phyloP scores from a whole-genome alignment of 306 rosid genomes.

The Corylus heterophylla region DNA sequence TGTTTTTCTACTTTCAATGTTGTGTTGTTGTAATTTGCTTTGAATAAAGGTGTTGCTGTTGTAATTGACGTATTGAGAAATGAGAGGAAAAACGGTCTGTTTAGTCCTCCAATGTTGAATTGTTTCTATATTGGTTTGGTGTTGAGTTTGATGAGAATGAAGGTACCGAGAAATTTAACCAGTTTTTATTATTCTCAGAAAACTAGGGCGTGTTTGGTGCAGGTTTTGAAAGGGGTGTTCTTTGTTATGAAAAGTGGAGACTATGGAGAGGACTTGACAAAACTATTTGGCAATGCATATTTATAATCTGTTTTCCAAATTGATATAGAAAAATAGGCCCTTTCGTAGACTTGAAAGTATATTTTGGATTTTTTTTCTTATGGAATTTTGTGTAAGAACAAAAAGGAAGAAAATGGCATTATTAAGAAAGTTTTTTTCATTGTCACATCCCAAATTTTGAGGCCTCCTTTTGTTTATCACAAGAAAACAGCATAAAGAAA shows the following conservation, averaged over 20 bases:
- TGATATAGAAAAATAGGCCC: constrained; percentile 16
- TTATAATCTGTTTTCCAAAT: constrained; percentile 1
- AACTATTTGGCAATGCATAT: constrained; percentile 9
- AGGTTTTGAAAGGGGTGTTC: constrained; percentile 3
- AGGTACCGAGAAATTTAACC: constrained; percentile 19
- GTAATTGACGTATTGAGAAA: constrained; percentile 27
- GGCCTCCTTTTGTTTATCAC: background rate
- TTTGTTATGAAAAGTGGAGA: constrained; percentile 11
- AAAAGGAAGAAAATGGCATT: background rate
- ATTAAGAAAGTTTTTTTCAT: constrained; percentile 2
- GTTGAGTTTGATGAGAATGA: constrained; percentile 4
- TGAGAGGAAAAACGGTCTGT: constrained; percentile 3
- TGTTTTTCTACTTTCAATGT: constrained; percentile 24
- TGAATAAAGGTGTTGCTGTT: background rate
- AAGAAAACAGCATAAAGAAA: background rate
- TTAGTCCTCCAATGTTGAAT: constrained; percentile 16
- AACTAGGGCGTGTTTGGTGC: constrained; percentile 17
- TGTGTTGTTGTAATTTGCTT: constrained; percentile 13
- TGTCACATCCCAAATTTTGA: background rate
- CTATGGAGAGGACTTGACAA: background rate
- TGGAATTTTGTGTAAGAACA: background rate
- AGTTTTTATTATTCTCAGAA: constrained; percentile 6
- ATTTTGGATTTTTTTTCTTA: constrained; percentile 1
- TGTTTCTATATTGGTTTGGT: constrained; percentile 20
- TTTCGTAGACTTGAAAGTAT: constrained; percentile 2